Conservation (phyloP, 1,284 basidiomycete genomes). For the Cutaneotrichosporon spelunceum region DNA sequence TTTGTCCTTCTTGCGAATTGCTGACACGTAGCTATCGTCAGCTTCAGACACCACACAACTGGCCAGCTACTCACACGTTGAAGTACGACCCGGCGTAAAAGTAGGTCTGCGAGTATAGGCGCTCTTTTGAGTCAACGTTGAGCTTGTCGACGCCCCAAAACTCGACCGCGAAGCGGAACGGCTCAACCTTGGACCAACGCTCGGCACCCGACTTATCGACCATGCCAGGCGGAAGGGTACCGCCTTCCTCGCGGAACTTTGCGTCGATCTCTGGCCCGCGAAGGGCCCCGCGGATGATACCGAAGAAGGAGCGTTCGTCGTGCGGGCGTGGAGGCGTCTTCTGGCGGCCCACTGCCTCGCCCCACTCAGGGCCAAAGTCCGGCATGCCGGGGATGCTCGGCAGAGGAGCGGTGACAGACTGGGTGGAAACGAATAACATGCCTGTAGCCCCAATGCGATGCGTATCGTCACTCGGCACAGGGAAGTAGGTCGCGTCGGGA, state of each 20-base stretch:
- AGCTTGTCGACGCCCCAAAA: constrained; percentile 83
- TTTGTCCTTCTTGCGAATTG: constrained; percentile 66
- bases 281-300: constrained; percentile 39
- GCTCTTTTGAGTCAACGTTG: constrained; percentile 66
- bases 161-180: constrained; percentile 76
- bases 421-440: constrained; percentile 52
- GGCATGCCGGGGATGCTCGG: constrained; percentile 36
- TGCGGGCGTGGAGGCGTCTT: constrained; percentile 37
- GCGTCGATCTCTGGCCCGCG: constrained; percentile 41
- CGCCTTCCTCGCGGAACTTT: constrained; percentile 28
- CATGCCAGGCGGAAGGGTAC: constrained; percentile 15
- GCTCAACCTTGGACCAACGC: constrained; percentile 55
- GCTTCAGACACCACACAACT: constrained; percentile 57
- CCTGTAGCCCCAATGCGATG: constrained; percentile 72
- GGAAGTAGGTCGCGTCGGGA: constrained; percentile 57
- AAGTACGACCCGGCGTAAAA: constrained; percentile 52
- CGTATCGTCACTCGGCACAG: constrained; percentile 72
- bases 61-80: constrained; percentile 43
- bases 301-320: constrained; percentile 51
- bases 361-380: constrained; percentile 41
- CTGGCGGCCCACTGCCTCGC: constrained; percentile 6
- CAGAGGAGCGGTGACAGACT: constrained; percentile 9
- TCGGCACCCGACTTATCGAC: constrained; percentile 24
- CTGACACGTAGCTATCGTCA: constrained; percentile 70
- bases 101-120: constrained; percentile 56